These are phyloP conservation scores for Coelastrella sp. DNA, from an alignment of 139 green algal species.

Conservation along the genomic window DNA sequence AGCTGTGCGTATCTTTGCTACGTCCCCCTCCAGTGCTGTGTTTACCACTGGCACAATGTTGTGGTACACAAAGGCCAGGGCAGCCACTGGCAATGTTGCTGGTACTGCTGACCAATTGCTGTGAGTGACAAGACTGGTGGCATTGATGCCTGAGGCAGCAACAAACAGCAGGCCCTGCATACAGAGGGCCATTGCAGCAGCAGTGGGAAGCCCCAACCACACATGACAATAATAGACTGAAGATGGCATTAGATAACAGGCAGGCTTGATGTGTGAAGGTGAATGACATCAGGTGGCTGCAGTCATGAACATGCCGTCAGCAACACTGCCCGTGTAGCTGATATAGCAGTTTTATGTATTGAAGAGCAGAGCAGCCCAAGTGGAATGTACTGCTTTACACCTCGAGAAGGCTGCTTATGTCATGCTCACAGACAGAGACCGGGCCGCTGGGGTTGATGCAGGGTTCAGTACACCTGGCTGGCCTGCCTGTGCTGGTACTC, in stretches of 20 bases:
- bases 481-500: not conserved
- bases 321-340: too few species aligned
- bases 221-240: too few species aligned
- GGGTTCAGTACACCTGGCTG: not conserved
- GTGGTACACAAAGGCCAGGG: constrained; percentile 80
- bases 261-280: too few species aligned
- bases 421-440: too few species aligned
- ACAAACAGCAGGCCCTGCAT: constrained; percentile 61
- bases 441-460: not conserved
- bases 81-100: constrained; percentile 76
- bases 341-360: too few species aligned
- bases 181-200: not conserved
- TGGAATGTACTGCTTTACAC: not conserved
- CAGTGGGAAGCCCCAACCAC: not conserved
- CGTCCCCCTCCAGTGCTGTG: constrained; percentile 70
- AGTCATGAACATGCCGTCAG: too few species aligned
- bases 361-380: not conserved
- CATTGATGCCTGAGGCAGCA: constrained; percentile 49
- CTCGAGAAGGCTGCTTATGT: not conserved
- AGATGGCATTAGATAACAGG: too few species aligned
- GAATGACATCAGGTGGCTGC: too few species aligned
- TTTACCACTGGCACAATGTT: constrained; percentile 66
- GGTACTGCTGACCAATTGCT: constrained; percentile 74
- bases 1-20: constrained; percentile 64
- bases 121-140: constrained; percentile 38